Evolutionary conservation across 176 grass and related monocot genomes (phyloP).

Genomic region (Metroxylon sagu): DNA sequence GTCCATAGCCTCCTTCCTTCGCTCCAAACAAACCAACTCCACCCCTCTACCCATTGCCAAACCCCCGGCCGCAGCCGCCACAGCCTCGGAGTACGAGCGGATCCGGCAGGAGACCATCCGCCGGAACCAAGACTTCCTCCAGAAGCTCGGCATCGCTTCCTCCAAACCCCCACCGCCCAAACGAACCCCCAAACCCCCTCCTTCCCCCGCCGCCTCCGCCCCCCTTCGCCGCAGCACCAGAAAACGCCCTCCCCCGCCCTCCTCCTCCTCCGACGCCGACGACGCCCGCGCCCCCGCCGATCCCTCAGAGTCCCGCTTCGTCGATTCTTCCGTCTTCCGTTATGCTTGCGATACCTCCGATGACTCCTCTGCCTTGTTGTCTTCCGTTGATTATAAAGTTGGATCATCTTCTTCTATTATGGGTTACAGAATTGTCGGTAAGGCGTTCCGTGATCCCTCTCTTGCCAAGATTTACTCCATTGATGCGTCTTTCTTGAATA

Average conservation of each 20-base stretch:
- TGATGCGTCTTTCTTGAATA: neutral
- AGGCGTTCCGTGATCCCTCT: slow-evolving; percentile 2
- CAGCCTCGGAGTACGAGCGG: slow-evolving; percentile 1
- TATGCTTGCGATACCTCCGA: neutral
- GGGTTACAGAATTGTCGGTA: slow-evolving; percentile 1
- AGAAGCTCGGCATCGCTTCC: neutral
- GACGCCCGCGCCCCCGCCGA: neutral
- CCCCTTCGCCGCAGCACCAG: neutral
- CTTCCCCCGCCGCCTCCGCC: neutral
- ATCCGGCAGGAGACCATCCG: slow-evolving; percentile 6
- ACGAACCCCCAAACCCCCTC: neutral
- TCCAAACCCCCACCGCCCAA: too few relatives aligned
- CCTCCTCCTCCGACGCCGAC: neutral
- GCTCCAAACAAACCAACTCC: too few relatives aligned
- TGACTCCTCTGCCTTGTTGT: too few relatives aligned
- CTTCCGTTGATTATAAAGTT: neutral
- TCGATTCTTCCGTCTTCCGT: neutral
- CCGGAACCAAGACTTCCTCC: slow-evolving; percentile 17
- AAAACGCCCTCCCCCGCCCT: neutral
- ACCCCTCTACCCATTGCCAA: too few relatives aligned
- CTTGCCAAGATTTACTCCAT: slow-evolving; percentile 11
- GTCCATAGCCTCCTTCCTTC: too few relatives aligned
- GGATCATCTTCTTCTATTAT: neutral
- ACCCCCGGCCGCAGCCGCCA: neutral
- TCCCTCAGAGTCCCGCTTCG: neutral